Base-by-base conservation (phyloP, 805 yeast species). In the Candida tammaniensis region DNA sequence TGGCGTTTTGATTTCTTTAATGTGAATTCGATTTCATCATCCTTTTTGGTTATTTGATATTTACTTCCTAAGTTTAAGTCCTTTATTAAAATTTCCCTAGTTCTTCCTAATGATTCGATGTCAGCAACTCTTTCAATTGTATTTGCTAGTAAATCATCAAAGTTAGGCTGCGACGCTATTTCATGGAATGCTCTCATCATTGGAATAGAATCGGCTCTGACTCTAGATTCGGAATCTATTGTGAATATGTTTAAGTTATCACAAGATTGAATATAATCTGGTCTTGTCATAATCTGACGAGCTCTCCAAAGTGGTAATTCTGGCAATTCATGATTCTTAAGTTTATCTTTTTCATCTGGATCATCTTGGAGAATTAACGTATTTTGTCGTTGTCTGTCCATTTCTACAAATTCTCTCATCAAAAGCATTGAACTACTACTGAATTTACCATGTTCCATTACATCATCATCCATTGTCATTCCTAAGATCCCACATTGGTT, bases 141-240 rank as follows among this genome's bases (percentile, higher is more conserved):
- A 32, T 81, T 84, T 12, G 73, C 70, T 18, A 86, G 57, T 15
- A 85, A 59, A 38, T 78, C 72, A 28, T 82, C 80, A 44, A 86
- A 86, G 7, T 82, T 84, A 1, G 86, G 83, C 56, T 76, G 79
- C 3, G 75, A 61, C 2, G 81, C 80, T 33, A 86, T 82, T 51
- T 86, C 94, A 39, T 83, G 76, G 53, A 86, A 86, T 4, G 91
- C 94, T 46, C 89, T 72, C 94, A 86, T 83, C 94, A 86, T 85
- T 1, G 91, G 89, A 2, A 83, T 82, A 7, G 86, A 78, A 54
- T 86, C 95, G 0, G 95, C 91, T 22, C 83, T 64, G 3, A 86
- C 95, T 33, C 74, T 64, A 0, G 86, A 78, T 38, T 75, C 72
- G 0, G 86, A 76, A 57, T 86, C 93, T 35, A 86, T 77, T 2